These are phyloP conservation scores for Capillidium heterosporum DNA, from an alignment of 371 early-diverging fungal genomes.

Conservation along the genomic window DNA sequence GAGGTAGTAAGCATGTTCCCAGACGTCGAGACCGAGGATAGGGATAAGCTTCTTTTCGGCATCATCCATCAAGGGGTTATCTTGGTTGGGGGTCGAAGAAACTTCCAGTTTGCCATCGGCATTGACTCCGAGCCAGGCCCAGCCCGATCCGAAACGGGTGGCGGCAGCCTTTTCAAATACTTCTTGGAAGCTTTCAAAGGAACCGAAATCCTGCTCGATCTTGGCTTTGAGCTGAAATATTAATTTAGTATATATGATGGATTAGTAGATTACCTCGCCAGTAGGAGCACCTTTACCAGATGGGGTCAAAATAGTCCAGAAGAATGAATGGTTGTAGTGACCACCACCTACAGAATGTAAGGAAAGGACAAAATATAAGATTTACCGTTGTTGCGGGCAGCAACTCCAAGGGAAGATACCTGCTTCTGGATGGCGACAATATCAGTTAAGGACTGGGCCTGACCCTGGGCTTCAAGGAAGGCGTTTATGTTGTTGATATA, in stretches of 20 bases:
- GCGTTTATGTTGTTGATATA: constrained; percentile 7
- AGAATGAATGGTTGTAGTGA: constrained; percentile 9
- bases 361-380: not conserved
- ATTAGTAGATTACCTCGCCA: constrained; percentile 1
- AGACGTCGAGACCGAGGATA: constrained; percentile 23
- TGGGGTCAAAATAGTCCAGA: constrained; percentile 9
- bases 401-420: not conserved
- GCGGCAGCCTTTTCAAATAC: constrained; percentile 15
- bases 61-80: constrained; percentile 16
- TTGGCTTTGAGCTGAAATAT: not conserved
- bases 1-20: constrained; percentile 38
- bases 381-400: constrained; percentile 7
- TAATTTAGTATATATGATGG: not conserved
- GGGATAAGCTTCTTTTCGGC: constrained; percentile 9
- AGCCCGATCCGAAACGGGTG: constrained; percentile 26
- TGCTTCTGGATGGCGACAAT: not conserved
- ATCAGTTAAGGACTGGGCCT: not conserved
- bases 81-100: constrained; percentile 20
- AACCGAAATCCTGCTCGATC: constrained; percentile 12
- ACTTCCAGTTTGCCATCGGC: constrained; percentile 12
- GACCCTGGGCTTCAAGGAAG: not conserved
- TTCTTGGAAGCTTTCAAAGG: constrained; percentile 17
- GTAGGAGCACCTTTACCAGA: constrained; percentile 7
- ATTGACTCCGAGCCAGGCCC: constrained; percentile 18
- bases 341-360: constrained; percentile 7